These are phyloP conservation scores for Lophium mytilinum DNA, from an alignment of 495 filamentous ascomycete species.

Conservation along the genomic window DNA sequence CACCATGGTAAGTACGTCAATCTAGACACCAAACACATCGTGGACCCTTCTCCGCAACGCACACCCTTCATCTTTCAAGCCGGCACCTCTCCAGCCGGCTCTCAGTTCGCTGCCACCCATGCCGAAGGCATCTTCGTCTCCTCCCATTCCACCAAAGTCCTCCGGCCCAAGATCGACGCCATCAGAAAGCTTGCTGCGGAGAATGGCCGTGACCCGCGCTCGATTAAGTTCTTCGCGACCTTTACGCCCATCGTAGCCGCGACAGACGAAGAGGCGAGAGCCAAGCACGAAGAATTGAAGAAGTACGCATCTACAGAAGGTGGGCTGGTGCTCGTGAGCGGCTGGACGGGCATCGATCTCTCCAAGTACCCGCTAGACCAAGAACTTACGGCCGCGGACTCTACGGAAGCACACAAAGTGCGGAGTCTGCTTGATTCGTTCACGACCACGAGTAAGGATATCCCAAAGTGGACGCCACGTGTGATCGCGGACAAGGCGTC, in stretches of 20 bases:
- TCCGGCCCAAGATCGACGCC: conserved; percentile 45
- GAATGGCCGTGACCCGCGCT: conserved; percentile 45
- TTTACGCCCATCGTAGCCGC: conserved; percentile 50
- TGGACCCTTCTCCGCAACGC: conserved; percentile 54
- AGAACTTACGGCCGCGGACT: conserved; percentile 46
- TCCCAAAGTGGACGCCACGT: conserved; percentile 17
- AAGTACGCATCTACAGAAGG: conserved; percentile 47
- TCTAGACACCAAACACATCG: conserved; percentile 44
- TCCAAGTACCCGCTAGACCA: conserved; percentile 49
- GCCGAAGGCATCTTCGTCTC: conserved; percentile 56
- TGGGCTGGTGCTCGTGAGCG: conserved; percentile 51
- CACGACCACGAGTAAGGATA: conserved; percentile 22
- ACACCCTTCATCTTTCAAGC: conserved; percentile 60
- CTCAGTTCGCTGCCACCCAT: conserved; percentile 50
- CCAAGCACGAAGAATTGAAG: conserved; percentile 44
- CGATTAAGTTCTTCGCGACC: conserved; percentile 53
- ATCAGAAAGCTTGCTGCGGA: conserved; percentile 46
- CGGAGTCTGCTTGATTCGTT: conserved; percentile 45
- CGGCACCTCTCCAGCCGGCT: conserved; percentile 51
- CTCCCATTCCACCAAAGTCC: conserved; percentile 43
- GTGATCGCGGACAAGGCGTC: conserved; percentile 13
- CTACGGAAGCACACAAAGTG: conserved; percentile 45
- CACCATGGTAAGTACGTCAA: conserved; percentile 52
- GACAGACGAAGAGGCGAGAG: conserved; percentile 49
- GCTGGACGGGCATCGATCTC: conserved; percentile 58